Percentiles rank a stretch among this genome's conserved stretches.
phyloP scores from a whole-genome alignment of 441 rosid genomes.

The Euphorbia corollata region DNA sequence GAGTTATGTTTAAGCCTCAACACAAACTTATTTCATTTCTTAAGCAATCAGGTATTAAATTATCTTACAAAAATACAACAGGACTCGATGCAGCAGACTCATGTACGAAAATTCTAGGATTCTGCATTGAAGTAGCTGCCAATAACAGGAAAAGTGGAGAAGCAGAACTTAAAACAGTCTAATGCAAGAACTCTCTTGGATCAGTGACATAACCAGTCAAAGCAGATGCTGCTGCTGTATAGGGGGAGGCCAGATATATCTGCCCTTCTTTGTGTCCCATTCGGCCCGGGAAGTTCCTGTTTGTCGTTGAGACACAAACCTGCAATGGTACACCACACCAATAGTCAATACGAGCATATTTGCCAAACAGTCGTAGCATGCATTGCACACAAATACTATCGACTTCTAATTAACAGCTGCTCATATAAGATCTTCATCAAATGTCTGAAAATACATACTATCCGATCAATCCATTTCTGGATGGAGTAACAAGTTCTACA shows the following conservation, averaged over 20 bases:
- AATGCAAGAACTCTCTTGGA: constrained; percentile 87
- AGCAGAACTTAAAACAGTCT: constrained; percentile 12
- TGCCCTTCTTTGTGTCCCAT: constrained; percentile 99
- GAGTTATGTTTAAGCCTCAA: neutral
- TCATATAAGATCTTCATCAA: neutral
- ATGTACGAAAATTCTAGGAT: neutral
- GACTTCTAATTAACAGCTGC: neutral
- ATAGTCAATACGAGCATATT: neutral
- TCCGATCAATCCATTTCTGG: neutral
- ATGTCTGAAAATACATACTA: neutral
- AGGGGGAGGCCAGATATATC: constrained; percentile 90
- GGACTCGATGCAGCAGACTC: too few relatives aligned
- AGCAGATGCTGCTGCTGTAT: constrained; percentile 93
- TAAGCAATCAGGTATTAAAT: neutral
- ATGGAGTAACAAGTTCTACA: neutral
- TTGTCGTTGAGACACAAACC: constrained; percentile 93
- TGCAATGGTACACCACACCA: constrained; percentile 22
- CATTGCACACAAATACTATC: too few relatives aligned
- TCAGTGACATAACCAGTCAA: constrained; percentile 86
- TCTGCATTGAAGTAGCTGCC: neutral
- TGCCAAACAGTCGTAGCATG: neutral
- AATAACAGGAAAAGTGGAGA: neutral
- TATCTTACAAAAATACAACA: neutral
- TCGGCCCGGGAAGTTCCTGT: constrained; percentile 93
- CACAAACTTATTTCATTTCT: neutral